Evolutionary conservation across 768 basidiomycete species (phyloP).

Genomic region (Kwoniella pini): DNA sequence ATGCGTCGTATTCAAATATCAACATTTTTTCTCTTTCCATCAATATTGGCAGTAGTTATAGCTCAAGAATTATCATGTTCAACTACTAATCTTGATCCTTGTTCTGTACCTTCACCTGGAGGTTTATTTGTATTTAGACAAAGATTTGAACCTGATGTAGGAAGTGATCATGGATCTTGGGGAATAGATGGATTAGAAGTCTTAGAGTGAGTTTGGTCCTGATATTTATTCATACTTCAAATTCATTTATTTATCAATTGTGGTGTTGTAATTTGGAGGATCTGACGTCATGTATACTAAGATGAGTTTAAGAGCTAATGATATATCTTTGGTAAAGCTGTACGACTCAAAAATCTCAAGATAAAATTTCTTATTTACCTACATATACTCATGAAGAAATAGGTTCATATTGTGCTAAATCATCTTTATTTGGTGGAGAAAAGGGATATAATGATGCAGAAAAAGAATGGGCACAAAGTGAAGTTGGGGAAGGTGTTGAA

Average conservation of each 20-base stretch:
- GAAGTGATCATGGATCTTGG: constrained; percentile 48
- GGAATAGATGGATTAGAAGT: constrained; percentile 52
- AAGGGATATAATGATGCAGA: constrained; percentile 38
- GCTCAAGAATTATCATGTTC: constrained; percentile 30
- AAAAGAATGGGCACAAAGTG: constrained; percentile 51
- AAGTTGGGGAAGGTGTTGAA: constrained; percentile 53
- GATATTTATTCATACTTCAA: neutral
- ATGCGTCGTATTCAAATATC: neutral
- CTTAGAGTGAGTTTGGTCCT: constrained; percentile 34
- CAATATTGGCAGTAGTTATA: neutral
- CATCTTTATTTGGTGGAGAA: constrained; percentile 36
- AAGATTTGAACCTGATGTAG: constrained; percentile 51
- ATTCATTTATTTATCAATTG: too few relatives aligned
- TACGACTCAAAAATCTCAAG: constrained; percentile 11
- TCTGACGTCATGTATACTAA: too few relatives aligned
- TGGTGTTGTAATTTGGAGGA: too few relatives aligned
- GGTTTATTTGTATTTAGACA: constrained; percentile 50
- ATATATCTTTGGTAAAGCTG: constrained; percentile 23
- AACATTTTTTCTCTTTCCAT: neutral
- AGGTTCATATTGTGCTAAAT: constrained; percentile 40
- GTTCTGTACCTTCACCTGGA: constrained; percentile 42
- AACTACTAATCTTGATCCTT: constrained; percentile 29
- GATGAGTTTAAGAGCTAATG: too few relatives aligned
- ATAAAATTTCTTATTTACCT: constrained; percentile 16
- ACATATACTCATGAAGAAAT: constrained; percentile 48